phyloP scores from a whole-genome alignment of 352 stramenopile genomes.

The Globisporangium nunn region DNA sequence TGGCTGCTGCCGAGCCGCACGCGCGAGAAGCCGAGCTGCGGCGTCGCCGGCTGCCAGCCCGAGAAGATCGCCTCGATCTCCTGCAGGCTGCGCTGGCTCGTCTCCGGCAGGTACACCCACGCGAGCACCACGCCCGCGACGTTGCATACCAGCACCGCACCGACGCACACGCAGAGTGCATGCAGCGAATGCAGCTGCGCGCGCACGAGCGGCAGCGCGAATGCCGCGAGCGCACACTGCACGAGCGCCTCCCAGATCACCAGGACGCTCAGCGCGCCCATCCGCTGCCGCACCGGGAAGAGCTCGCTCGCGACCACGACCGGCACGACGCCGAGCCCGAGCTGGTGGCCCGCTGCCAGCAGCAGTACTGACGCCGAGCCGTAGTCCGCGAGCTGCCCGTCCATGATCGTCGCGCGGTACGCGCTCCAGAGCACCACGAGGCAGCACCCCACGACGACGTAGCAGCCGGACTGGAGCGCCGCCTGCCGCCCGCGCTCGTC shows the following conservation, averaged over 20 bases:
- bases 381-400: slow-evolving; percentile 38
- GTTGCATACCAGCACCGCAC: slow-evolving; percentile 42
- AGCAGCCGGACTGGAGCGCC: slow-evolving; percentile 50
- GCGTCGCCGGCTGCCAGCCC: slow-evolving; percentile 67
- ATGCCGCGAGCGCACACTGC: slow-evolving; percentile 24
- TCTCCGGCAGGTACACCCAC: slow-evolving; percentile 71
- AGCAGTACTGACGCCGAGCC: slow-evolving; percentile 57
- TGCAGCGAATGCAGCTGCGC: slow-evolving; percentile 21
- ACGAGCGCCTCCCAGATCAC: slow-evolving; percentile 52
- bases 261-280: slow-evolving; percentile 58
- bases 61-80: slow-evolving; percentile 74
- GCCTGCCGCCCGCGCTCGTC: slow-evolving; percentile 48
- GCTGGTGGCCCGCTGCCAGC: slow-evolving; percentile 52
- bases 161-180: slow-evolving; percentile 29
- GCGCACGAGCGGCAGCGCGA: slow-evolving; percentile 30
- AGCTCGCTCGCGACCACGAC: slow-evolving; percentile 61
- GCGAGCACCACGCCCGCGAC: slow-evolving; percentile 33
- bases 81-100: slow-evolving; percentile 65
- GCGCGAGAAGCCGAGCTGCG: slow-evolving; percentile 36
- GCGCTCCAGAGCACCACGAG: slow-evolving; percentile 41
- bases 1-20: slow-evolving; percentile 30
- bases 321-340: slow-evolving; percentile 53
- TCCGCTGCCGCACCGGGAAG: slow-evolving; percentile 57
- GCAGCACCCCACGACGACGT: slow-evolving; percentile 37
- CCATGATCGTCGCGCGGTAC: slow-evolving; percentile 20